Base-by-base conservation (phyloP, 768 basidiomycete species). In the Leccinum arenicola region DNA sequence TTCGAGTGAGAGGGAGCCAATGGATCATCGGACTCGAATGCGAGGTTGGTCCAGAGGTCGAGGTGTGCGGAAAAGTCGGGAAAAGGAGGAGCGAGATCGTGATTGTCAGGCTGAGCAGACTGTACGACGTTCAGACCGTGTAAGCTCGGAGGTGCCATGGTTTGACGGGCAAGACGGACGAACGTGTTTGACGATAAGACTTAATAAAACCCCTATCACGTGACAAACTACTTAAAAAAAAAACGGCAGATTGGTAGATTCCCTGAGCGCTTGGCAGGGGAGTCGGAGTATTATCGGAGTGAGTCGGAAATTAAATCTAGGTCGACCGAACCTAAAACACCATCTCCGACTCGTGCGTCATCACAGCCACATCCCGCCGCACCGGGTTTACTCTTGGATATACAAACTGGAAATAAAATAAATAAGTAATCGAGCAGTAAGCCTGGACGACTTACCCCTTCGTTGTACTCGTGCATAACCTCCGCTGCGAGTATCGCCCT, bases 341-440 rank as follows among this genome's bases (percentile, higher is more conserved):
- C 61, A 91, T 80, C 77, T 94, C 92, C 1, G 88, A 83, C 67
- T 94, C 80, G 70, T 92, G 86, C 3, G 92, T 94, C 91, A 91
- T 92, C 27, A 91, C 88, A 4, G 87, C 85, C 1, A 84, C 90
- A 63, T 94, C 92, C 59, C 78, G 83, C 31, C 88, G 83, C 21
- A 93, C 77, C 7, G 88, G 88, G 66, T 89, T 87, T 60, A 91
- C 72, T 60, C 86, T 83, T n/a, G 92, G 93, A 64, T 88, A 84
- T 3, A 94, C 92, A 69, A 91, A 94, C 91, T 94, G 57, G 25
- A 12, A 4, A 35, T n/a, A 12, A 19, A 6, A 6, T 63, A 49
- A 65, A 53, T 17, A 17, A 1, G 2, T 51, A 21, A 45, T 17
- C 27, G 11, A 50, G 11, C 17, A 19, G 17, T 11, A 4, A 4